Conservation (phyloP, 345 rosid species). For the Iberis pinnata region DNA sequence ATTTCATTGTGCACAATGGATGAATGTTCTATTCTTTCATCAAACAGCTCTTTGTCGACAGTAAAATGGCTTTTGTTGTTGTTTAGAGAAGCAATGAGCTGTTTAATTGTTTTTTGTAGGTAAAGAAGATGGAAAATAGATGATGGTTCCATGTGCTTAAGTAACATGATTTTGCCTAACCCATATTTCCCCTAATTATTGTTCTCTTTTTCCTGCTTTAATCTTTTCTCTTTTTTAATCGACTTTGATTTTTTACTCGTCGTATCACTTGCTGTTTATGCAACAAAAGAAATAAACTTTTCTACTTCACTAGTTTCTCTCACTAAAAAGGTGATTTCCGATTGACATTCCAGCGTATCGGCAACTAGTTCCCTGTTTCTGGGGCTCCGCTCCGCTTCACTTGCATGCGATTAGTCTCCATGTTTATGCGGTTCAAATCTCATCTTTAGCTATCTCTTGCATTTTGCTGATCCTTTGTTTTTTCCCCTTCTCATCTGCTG, state of each 20-base stretch:
- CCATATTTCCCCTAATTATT: slow-evolving; percentile 3
- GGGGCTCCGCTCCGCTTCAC: too few relatives aligned
- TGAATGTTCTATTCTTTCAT: neutral
- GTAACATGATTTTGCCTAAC: slow-evolving; percentile 32
- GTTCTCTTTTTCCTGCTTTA: neutral
- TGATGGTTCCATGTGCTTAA: slow-evolving; percentile 31
- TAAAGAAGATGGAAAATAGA: slow-evolving; percentile 16
- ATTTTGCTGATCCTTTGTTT: too few relatives aligned
- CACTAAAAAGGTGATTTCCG: too few relatives aligned
- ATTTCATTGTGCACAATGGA: neutral
- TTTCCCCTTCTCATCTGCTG: too few relatives aligned
- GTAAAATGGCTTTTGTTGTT: neutral
- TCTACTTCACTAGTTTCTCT: too few relatives aligned
- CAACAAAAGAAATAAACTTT: too few relatives aligned
- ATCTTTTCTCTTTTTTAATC: neutral
- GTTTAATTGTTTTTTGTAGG: slow-evolving; percentile 21
- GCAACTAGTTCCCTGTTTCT: too few relatives aligned
- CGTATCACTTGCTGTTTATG: too few relatives aligned
- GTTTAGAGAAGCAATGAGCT: slow-evolving; percentile 25
- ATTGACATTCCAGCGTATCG: too few relatives aligned
- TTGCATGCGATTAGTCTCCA: too few relatives aligned
- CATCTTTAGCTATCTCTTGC: too few relatives aligned
- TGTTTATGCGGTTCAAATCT: too few relatives aligned
- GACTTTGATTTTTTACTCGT: slow-evolving; percentile 14
- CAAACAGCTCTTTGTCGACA: neutral